Evolutionary conservation across 495 filamentous ascomycete species (phyloP), one percentile per base, ranked within the genome.

Genomic region (Penicillium subrubescens): DNA sequence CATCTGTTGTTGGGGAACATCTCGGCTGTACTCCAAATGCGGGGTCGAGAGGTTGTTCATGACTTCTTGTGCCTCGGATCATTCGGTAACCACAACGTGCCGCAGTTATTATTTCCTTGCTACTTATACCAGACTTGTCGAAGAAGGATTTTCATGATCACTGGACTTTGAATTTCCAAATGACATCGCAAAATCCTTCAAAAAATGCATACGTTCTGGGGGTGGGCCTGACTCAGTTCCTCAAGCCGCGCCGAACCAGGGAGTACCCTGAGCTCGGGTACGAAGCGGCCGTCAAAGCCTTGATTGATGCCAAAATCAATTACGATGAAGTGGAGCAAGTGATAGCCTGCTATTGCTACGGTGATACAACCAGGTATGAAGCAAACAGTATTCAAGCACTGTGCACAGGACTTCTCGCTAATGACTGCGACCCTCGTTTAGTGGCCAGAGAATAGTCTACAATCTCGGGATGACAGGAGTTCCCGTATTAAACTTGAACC

Each of bases 391-490:
- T 14, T 12, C 2, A 12, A 48, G 8, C 11, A 11, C n/a, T 12
- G 12, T 12, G 37, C 14, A 17, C 10, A 4, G 8, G 19, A 11
- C 11, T 48, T 10, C 0, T 48, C 12, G 2, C 44, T 48, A 19
- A 48, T 23, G 11, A n/a, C 5, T 54, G 14, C 3, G 11, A 7
- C 15, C 7, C 2, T 17, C 64, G 92, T 94, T 77, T 94, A 96
- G 37, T 43, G 60, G 61, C 12, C 92, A 96, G 81, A 85, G 92
- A 33, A 90, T 94, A 63, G 92, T 95, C 79, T 96, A 96, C 76
- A 91, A 94, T 78, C 91, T 95, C 72, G 92, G 92, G 76, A 93
- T 96, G 90, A 95, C 90, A 14, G 81, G 87, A 64, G 94, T 93
- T 57, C 92, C 92, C 57, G 90, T 95, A 69, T 88, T 91, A 78